Base-by-base conservation (phyloP, 2,329 filamentous ascomycete species). In the Lachnellula suecica region DNA sequence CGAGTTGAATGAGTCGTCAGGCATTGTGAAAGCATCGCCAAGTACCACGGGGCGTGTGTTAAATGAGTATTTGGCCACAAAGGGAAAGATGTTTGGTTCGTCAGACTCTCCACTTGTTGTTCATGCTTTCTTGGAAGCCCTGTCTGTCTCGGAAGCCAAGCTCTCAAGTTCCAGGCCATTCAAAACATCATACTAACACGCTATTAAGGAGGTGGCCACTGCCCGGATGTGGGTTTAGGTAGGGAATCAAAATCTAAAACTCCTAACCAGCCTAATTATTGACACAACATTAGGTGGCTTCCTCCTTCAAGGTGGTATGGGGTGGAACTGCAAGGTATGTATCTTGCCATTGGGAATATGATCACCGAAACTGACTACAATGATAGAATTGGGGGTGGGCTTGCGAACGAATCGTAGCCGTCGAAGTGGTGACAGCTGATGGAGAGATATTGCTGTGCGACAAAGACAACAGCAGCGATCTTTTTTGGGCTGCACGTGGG, bases 301-400 rank as follows among this genome's bases (percentile, higher is more conserved):
- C 55, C 61, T 82, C 20, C 62, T 83, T 13, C 78, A 81, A 57
- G 79, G 79, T 0, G 79, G 79, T 1, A 81, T 82, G 76, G 79
- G 79, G 0, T 83, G 79, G 79, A 81, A 80, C 58, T 79, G 75
- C 58, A 75, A 73, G 63, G 75, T 77, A 53, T 50, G 70, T 62
- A 25, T 22, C 11, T 22, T 37, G 11, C 22, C 13, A 42, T 22
- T 40, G 15, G 11, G 6, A 45, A 31, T 54, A 27, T 53, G 48
- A 34, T 9, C 11, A 17, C 10, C n/a, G n/a, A n/a, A n/a, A n/a
- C n/a, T n/a, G n/a, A n/a, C n/a, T n/a, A n/a, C n/a, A n/a, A n/a
- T n/a, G n/a, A n/a, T 47, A 77, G 75, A 78, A 76, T 55, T 81
- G 78, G 78, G 79, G 79, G 0, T 81, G 76, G 74, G 77, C 77